These are phyloP conservation scores for Sanguinoderma infundibulare DNA, from an alignment of 1,284 basidiomycete genomes.

Conservation along the genomic window DNA sequence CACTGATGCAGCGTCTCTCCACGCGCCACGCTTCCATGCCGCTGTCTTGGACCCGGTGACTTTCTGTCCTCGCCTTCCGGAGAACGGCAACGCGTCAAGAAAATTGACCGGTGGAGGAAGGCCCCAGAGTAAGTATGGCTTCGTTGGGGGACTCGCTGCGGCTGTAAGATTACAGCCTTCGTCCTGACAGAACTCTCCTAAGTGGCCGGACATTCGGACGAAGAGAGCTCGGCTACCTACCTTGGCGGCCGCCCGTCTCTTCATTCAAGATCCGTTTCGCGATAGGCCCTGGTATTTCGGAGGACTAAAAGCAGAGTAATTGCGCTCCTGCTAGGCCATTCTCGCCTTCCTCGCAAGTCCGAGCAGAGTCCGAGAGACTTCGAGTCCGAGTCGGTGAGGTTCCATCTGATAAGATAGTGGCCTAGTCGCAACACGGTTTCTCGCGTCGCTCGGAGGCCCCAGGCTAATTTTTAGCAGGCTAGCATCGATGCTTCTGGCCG, in stretches of 20 bases:
- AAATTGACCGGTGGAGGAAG: slow-evolving; percentile 14
- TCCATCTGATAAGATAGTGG: background rate
- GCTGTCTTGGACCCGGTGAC: slow-evolving; percentile 12
- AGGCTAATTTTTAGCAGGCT: background rate
- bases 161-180: background rate
- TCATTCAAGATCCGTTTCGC: background rate
- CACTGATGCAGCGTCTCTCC: background rate
- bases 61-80: background rate
- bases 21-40: background rate
- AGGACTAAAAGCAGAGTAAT: background rate
- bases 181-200: slow-evolving; percentile 2
- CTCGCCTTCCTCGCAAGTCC: background rate
- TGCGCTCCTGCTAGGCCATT: background rate
- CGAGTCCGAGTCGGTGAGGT: no score
- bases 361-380: no score
- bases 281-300: background rate
- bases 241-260: background rate
- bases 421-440: background rate
- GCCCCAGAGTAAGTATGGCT: background rate
- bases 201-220: slow-evolving; percentile 11
- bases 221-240: slow-evolving; percentile 6
- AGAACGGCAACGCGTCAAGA: background rate
- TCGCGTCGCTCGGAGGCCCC: background rate
- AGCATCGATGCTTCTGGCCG: background rate
- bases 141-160: slow-evolving; percentile 1